These are phyloP conservation scores for Solanum raphanifolium DNA, from an alignment of 257 asterid genomes.

Conservation along the genomic window DNA sequence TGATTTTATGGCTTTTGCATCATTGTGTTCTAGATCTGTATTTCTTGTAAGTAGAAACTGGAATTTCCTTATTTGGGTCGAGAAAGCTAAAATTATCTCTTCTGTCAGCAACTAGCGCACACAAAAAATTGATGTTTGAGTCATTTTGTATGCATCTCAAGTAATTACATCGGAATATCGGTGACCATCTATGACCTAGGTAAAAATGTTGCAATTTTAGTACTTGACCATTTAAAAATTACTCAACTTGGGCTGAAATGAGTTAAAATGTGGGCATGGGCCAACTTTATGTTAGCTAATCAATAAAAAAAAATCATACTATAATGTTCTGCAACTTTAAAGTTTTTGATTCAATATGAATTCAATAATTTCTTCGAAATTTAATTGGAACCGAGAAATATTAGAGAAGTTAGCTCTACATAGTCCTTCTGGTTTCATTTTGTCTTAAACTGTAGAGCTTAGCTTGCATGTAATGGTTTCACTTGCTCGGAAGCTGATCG, in stretches of 20 bases:
- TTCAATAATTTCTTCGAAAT: too few relatives aligned
- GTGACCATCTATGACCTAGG: background rate
- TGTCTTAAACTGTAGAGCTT: background rate
- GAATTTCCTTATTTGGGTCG: background rate
- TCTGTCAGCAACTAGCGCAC: background rate
- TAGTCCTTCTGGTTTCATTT: background rate
- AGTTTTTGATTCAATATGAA: too few relatives aligned
- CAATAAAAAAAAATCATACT: too few relatives aligned
- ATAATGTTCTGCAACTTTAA: background rate
- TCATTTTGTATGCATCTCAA: background rate
- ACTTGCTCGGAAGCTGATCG: conserved; percentile 23
- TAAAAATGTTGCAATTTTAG: background rate
- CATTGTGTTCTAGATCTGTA: background rate
- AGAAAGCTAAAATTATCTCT: background rate
- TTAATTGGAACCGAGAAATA: too few relatives aligned
- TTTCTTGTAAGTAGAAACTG: background rate
- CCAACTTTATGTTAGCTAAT: background rate
- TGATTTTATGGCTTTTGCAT: background rate
- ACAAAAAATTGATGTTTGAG: background rate
- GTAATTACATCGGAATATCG: background rate
- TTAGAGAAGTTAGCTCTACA: background rate
- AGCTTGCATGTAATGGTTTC: conserved; percentile 39
- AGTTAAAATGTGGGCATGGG: rapidly evolving
- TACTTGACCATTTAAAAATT: background rate
- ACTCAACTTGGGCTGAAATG: background rate